phyloP scores from a whole-genome alignment of 257 asterid genomes.

The Solanum pinnatisectum region DNA sequence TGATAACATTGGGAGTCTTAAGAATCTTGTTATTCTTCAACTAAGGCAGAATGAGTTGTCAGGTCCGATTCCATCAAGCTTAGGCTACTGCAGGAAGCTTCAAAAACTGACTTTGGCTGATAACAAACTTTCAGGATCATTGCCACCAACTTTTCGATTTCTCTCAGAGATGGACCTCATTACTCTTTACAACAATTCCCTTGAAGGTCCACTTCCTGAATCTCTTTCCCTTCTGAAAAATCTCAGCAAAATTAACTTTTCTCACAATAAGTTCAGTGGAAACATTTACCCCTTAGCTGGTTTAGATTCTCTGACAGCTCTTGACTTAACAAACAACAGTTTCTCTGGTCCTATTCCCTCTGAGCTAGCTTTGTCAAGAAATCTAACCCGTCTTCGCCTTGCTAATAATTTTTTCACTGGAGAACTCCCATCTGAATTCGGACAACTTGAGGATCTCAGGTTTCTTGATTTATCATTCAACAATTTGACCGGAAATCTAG shows the following conservation, averaged over 20 bases:
- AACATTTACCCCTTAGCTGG: conserved; percentile 44
- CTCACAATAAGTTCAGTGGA: conserved; percentile 60
- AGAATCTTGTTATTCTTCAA: conserved; percentile 49
- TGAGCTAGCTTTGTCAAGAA: conserved; percentile 37
- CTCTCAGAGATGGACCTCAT: conserved; percentile 48
- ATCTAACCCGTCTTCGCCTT: conserved; percentile 57
- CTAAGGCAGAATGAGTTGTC: conserved; percentile 68
- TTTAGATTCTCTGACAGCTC: conserved; percentile 39
- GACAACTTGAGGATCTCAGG: conserved; percentile 44
- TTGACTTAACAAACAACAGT: conserved; percentile 75
- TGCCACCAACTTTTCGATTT: conserved; percentile 59
- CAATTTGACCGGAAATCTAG: conserved; percentile 42
- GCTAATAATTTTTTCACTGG: conserved; percentile 62
- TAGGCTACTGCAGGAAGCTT: conserved; percentile 79
- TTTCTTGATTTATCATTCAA: conserved; percentile 77
- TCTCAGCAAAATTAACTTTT: conserved; percentile 60
- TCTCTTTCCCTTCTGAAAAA: conserved; percentile 59
- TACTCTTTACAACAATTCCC: conserved; percentile 79
- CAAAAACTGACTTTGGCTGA: conserved; percentile 60
- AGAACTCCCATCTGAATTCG: conserved; percentile 43
- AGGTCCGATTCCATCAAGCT: conserved; percentile 63
- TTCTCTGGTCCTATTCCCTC: conserved; percentile 63
- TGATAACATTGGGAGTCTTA: conserved; percentile 61
- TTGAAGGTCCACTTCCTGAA: conserved; percentile 73
- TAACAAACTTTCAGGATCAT: conserved; percentile 66